These are phyloP conservation scores for Trypanosoma mega DNA, from an alignment of 208 protist species.

Conservation along the genomic window DNA sequence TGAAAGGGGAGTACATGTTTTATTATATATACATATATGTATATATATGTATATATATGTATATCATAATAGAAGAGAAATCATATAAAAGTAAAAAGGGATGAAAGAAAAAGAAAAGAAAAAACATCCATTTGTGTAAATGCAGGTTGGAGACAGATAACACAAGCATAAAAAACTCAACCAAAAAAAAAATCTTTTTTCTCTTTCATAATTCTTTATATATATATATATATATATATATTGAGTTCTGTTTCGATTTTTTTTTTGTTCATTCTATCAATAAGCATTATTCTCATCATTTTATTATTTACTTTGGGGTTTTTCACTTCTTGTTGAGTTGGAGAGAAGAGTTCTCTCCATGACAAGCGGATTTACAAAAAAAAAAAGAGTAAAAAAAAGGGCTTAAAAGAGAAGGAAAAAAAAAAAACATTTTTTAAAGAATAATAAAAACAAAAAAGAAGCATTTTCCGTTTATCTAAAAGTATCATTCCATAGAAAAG, in stretches of 20 bases:
- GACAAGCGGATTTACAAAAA: no score
- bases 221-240: not conserved
- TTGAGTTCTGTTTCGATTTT: not conserved
- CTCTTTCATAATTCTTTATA: not conserved
- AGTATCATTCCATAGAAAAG: no score
- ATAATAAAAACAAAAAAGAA: no score
- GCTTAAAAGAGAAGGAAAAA: no score
- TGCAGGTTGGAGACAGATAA: no score
- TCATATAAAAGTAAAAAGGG: not conserved
- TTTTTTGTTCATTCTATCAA: not conserved
- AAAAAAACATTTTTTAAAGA: no score
- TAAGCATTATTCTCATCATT: not conserved
- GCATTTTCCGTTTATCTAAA: no score
- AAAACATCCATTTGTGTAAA: no score
- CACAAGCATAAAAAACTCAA: no score
- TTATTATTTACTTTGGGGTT: not conserved
- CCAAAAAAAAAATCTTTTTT: not conserved
- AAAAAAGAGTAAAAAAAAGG: no score
- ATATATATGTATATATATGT: slow-evolving; percentile 5
- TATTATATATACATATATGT: slow-evolving; percentile 17
- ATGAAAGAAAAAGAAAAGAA: slow-evolving; percentile 2
- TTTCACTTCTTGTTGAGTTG: not conserved
- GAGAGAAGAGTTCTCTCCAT: no score
- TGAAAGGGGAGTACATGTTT: no score
- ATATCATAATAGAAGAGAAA: slow-evolving; percentile 17